phyloP scores from a whole-genome alignment of 1,139 yeast genomes.

The Scheffersomyces insectosa region DNA sequence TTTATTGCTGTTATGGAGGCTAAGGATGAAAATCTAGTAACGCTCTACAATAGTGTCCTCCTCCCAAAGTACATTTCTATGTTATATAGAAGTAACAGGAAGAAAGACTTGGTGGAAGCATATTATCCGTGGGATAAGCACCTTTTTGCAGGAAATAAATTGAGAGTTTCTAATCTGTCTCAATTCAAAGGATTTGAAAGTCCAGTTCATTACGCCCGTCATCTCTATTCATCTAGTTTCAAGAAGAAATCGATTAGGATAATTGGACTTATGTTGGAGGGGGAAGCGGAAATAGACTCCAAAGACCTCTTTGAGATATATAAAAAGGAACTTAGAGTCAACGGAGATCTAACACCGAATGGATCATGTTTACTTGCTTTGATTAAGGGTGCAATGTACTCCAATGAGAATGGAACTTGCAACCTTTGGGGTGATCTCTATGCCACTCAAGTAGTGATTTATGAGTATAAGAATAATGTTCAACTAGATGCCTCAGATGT shows the following conservation, averaged over 20 bases:
- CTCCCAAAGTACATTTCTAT: constrained; percentile 34
- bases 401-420: constrained; percentile 15
- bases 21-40: constrained; percentile 5
- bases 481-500: constrained; percentile 21
- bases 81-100: constrained; percentile 16
- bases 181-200: constrained; percentile 13
- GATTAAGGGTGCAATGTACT: constrained; percentile 35
- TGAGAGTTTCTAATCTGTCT: neutral
- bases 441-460: constrained; percentile 64
- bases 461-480: constrained; percentile 49
- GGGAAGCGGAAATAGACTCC: constrained; percentile 36
- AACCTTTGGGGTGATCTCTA: constrained; percentile 48
- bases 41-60: constrained; percentile 14
- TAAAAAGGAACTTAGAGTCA: constrained; percentile 17
- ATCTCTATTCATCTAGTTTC: constrained; percentile 18
- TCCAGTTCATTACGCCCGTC: constrained; percentile 24
- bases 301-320: constrained; percentile 10
- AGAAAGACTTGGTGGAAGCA: constrained; percentile 8
- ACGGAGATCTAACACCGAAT: constrained; percentile 25
- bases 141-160: neutral
- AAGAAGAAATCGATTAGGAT: constrained; percentile 24
- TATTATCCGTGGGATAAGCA: constrained; percentile 21
- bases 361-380: constrained; percentile 45
- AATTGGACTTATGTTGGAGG: constrained; percentile 42
- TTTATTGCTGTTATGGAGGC: constrained; percentile 16